These are phyloP conservation scores for Auricularia sp. DNA, from an alignment of 768 basidiomycete genomes.

Conservation along the genomic window DNA sequence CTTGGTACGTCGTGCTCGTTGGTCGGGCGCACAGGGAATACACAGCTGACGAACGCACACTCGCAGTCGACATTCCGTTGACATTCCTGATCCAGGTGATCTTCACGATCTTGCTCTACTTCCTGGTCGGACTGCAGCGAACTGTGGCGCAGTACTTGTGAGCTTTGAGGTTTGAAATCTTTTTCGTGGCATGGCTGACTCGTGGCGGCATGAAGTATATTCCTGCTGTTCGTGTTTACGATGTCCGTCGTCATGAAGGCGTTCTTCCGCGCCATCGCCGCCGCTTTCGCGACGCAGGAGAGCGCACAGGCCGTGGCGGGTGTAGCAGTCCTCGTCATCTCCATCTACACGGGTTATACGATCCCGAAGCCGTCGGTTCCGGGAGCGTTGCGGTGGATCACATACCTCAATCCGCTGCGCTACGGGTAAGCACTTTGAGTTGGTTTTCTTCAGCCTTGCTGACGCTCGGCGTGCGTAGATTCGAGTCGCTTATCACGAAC, in stretches of 20 bases:
- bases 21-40: neutral
- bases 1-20: constrained; percentile 27
- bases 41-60: neutral
- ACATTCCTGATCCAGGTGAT: constrained; percentile 35
- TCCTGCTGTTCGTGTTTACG: constrained; percentile 41
- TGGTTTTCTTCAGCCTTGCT: no score
- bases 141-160: constrained; percentile 8
- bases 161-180: neutral
- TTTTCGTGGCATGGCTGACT: neutral
- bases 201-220: constrained; percentile 52
- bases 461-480: constrained; percentile 16
- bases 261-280: constrained; percentile 71
- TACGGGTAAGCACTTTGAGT: constrained; percentile 30
- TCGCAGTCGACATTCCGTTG: constrained; percentile 28
- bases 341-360: constrained; percentile 50
- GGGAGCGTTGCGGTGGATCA: constrained; percentile 57
- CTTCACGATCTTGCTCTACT: constrained; percentile 48
- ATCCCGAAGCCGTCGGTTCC: constrained; percentile 58
- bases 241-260: constrained; percentile 69
- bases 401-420: constrained; percentile 42
- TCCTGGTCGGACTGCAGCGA: constrained; percentile 40
- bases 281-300: constrained; percentile 47
- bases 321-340: constrained; percentile 40
- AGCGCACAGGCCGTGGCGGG: constrained; percentile 55
- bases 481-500: constrained; percentile 68